Base-by-base conservation (phyloP, 306 rosid genomes). In the Begonia masoniana region DNA sequence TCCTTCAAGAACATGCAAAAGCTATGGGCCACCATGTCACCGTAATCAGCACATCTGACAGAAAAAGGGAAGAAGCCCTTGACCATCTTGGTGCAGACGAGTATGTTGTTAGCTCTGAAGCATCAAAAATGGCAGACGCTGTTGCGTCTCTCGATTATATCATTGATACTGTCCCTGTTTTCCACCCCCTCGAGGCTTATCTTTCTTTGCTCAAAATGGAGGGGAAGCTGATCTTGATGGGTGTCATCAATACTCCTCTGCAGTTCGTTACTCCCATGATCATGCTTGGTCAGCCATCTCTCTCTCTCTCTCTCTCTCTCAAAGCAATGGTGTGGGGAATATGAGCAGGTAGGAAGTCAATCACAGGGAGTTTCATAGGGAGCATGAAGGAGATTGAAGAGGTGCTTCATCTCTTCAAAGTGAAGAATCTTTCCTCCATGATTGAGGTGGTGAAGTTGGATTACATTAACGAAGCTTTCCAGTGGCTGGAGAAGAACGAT, bases 401-500 rank as follows among this genome's bases (percentile, higher is more conserved):
- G 23, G 41, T 74, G 12, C 12, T 78, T 23, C 63, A 64, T 50
- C 65, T 74, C 41, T 71, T 73, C 65, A 62, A 61, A 12, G 94
- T 85, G 76, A 83, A 79, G 63, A 80, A 65, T 8, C 62, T 83
- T 49, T 67, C 26, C 23, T 91, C 96, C 1, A 75, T 73, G 74
- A 81, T 83, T 68, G 97, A 91, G 68, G 58, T 76, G 0, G 68
- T 91, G 11, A 82, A 76, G 45, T 71, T 91, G 57, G 94, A 89
- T 62, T 89, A 91, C 65, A 65, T 91, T 16, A 91, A 85, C 82
- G 58, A 63, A 52, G 96, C 96, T 1, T 14, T 91, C 3, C 95
- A 83, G 12, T 73, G 96, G 59, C 69, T 85, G 88, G 96, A 85
- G 80, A 85, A 83, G 69, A 91, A 91, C 17, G 94, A 91, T 57